phyloP scores from a whole-genome alignment of 1,284 basidiomycete genomes.

The Ustilago lituana region DNA sequence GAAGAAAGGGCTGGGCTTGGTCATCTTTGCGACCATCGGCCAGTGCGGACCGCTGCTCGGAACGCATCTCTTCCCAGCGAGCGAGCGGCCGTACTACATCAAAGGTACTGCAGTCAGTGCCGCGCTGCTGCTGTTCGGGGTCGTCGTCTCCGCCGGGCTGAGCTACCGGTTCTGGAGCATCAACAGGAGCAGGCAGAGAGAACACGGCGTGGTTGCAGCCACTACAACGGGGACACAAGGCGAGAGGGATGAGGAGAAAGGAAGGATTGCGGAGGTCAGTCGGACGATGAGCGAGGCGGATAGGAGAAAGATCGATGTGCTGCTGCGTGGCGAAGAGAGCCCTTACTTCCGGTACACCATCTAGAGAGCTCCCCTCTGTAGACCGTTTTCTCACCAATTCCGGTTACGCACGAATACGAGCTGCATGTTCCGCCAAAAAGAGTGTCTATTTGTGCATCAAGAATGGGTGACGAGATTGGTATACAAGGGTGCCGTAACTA shows the following conservation, averaged over 20 bases:
- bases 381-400: too few species aligned
- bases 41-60: slow-evolving; percentile 59
- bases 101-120: slow-evolving; percentile 50
- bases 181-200: slow-evolving; percentile 33
- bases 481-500: slow-evolving; percentile 4
- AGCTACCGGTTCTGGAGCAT: slow-evolving; percentile 30
- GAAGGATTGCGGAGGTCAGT: neutral
- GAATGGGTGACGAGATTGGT: slow-evolving; percentile 12
- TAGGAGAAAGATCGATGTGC: slow-evolving; percentile 28
- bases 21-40: slow-evolving; percentile 58
- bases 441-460: too few species aligned
- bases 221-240: too few species aligned
- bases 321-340: slow-evolving; percentile 41
- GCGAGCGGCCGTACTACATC: slow-evolving; percentile 51
- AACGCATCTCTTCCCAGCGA: slow-evolving; percentile 53
- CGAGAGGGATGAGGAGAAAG: slow-evolving; percentile 9
- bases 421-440: too few species aligned
- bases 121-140: slow-evolving; percentile 42
- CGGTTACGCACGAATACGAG: too few species aligned
- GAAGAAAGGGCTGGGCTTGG: slow-evolving; percentile 49
- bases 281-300: slow-evolving; percentile 17
- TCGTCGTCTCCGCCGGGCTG: slow-evolving; percentile 20
- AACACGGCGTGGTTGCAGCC: neutral
- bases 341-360: slow-evolving; percentile 53
- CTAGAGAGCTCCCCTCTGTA: too few species aligned